Base-by-base conservation (phyloP, 768 basidiomycete species). In the Tubosaeta sp. region DNA sequence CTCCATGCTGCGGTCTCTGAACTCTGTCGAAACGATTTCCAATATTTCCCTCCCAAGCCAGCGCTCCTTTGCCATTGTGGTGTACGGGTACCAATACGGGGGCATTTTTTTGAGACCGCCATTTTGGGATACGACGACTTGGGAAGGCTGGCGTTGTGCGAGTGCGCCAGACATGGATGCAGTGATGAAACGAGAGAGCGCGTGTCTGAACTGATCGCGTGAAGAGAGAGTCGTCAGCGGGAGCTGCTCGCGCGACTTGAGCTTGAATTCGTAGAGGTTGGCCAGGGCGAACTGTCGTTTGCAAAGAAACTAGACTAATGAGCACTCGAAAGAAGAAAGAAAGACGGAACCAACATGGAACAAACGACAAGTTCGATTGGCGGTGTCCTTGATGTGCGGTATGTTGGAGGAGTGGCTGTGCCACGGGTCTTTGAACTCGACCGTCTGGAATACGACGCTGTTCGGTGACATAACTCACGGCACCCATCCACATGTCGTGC, bases 51-150 rank as follows among this genome's bases (percentile, higher is more conserved):
- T 76, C 30, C 87, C 85, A 32, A 91, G 75, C 93, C 94, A 96
- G 25, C 94, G 79, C 46, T 84, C 79, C 67, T 97, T 97, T 19
- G 92, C 91, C 83, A 87, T 94, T 0, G 93, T 95, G 9, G 84
- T 89, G 64, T 94, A 90, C 3, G 92, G 88, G 66, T 90, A 88
- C 90, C 92, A 96, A 65, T 95, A 95, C 0, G 94, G 88, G 36
- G 84, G 72, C 46, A 87, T 78, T 66, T 92, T 91, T 65, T 87
- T 86, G 52, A 96, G 73, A 11, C 83, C 84, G 34, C 63, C 63
- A 46, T 59, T 39, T 19, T 21, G 42, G 31, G 52, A 9, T 13
- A 32, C 31, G 38, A 54, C 41, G 48, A 52, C 59, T 22, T 66
- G 61, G 16, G 63, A 61, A n/a, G 59, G 62, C 39, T 60, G 64